phyloP scores from a whole-genome alignment of 1,284 basidiomycete genomes.

The Rhodotorula glutinis region DNA sequence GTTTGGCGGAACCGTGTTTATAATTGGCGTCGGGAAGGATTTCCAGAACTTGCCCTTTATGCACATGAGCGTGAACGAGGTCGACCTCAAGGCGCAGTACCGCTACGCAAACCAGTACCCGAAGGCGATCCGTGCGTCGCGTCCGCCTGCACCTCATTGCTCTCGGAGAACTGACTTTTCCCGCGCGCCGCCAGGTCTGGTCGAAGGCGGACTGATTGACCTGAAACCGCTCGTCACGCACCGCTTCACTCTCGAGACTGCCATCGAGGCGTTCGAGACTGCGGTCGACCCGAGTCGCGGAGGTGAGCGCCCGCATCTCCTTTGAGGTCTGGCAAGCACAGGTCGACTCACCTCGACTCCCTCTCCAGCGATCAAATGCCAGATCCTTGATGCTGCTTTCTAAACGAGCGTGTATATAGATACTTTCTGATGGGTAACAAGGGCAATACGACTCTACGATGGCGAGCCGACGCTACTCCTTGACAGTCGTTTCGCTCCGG shows the following conservation, averaged over 20 bases:
- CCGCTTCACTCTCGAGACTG: slow-evolving; percentile 69
- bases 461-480: too few species aligned
- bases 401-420: neutral
- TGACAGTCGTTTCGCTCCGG: too few species aligned
- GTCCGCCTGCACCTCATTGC: neutral
- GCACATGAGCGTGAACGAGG: slow-evolving; percentile 53
- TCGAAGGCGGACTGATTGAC: slow-evolving; percentile 72
- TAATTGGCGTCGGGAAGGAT: slow-evolving; percentile 56
- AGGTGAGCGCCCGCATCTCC: neutral
- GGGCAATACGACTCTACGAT: too few species aligned
- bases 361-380: slow-evolving; percentile 1
- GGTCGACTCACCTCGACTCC: neutral
- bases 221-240: slow-evolving; percentile 86
- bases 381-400: neutral
- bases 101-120: slow-evolving; percentile 23
- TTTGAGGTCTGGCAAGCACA: neutral
- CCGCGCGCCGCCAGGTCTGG: slow-evolving; percentile 54
- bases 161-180: neutral
- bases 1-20: slow-evolving; percentile 27
- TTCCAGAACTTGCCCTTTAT: slow-evolving; percentile 38
- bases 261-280: slow-evolving; percentile 73
- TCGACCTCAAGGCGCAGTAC: slow-evolving; percentile 51
- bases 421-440: too few species aligned
- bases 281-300: slow-evolving; percentile 60
- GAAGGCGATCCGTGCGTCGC: slow-evolving; percentile 24